Evolutionary conservation across 257 asterid genomes (phyloP).

Genomic region (Solanum ossicruentum): DNA sequence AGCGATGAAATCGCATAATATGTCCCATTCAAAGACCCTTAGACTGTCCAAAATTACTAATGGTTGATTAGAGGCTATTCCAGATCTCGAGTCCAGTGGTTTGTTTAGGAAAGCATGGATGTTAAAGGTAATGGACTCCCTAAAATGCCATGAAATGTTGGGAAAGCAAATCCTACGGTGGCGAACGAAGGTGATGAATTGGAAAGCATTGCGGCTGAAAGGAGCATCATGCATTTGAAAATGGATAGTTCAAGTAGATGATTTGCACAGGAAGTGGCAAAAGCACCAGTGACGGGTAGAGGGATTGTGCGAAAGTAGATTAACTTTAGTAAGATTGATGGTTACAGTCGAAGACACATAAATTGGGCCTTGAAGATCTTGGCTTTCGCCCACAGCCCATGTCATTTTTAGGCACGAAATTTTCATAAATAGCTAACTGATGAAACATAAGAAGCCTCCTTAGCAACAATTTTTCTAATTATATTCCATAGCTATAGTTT

Average conservation of each 20-base stretch:
- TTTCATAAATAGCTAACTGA: too few relatives aligned
- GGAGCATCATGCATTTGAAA: too few relatives aligned
- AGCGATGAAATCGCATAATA: constrained; percentile 72
- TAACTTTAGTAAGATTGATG: not conserved
- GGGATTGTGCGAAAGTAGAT: not conserved
- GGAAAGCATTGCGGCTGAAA: not conserved
- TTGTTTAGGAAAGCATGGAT: not conserved
- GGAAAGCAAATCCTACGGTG: not conserved
- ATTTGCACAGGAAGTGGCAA: too few relatives aligned
- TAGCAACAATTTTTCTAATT: too few relatives aligned
- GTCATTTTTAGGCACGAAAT: too few relatives aligned
- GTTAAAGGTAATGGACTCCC: not conserved
- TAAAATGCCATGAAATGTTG: not conserved
- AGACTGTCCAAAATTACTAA: constrained; percentile 68
- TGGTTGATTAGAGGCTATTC: constrained; percentile 7
- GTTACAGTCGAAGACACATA: not conserved
- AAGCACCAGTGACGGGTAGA: not conserved
- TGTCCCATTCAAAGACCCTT: constrained; percentile 77
- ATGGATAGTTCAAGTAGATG: too few relatives aligned
- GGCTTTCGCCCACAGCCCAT: not conserved
- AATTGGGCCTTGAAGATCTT: not conserved
- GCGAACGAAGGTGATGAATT: not conserved
- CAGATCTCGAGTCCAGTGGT: not conserved
- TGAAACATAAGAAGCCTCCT: too few relatives aligned
- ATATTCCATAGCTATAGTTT: too few relatives aligned